A percentile compares a stretch with the other conserved stretches of the same genome.
These are phyloP conservation scores for Flaveria brownii DNA, from an alignment of 129 eudicot species.

Conservation along the genomic window DNA sequence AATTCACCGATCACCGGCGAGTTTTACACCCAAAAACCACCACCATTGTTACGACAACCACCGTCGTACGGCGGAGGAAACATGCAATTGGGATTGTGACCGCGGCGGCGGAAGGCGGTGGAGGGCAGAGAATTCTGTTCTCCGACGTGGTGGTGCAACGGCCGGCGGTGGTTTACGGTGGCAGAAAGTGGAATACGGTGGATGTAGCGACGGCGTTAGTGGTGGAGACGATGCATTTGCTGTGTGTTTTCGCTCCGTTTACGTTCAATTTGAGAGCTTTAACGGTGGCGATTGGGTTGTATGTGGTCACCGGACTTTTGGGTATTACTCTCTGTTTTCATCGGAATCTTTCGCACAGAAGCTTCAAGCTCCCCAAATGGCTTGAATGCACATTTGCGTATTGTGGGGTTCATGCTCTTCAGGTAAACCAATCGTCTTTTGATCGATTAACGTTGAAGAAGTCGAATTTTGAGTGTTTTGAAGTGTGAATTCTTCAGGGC, in stretches of 20 bases:
- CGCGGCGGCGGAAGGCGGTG: conserved; percentile 26
- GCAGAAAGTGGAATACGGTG: conserved; percentile 50
- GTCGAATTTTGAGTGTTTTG: background rate
- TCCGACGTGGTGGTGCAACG: conserved; percentile 62
- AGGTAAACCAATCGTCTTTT: conserved; percentile 41
- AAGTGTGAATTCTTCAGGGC: conserved; percentile 32
- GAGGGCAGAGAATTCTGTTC: background rate
- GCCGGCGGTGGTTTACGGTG: conserved; percentile 44
- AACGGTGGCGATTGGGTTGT: conserved; percentile 58
- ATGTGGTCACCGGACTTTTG: conserved; percentile 54
- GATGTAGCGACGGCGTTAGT: conserved; percentile 44
- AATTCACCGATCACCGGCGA: background rate
- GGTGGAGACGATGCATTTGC: conserved; percentile 54
- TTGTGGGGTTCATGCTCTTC: conserved; percentile 77
- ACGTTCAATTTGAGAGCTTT: conserved; percentile 71
- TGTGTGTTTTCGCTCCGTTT: conserved; percentile 62
- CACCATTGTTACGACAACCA: background rate
- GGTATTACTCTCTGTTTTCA: conserved; percentile 76
- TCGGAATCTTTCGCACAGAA: conserved; percentile 66
- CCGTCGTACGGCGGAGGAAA: conserved; percentile 11
- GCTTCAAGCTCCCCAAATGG: conserved; percentile 84
- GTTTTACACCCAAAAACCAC: background rate
- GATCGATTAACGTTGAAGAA: too few relatives aligned
- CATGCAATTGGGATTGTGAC: background rate
- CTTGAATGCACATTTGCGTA: conserved; percentile 77